Evolutionary conservation across 2,329 filamentous ascomycete genomes (phyloP).

Genomic region (Cladosporium phlei): DNA sequence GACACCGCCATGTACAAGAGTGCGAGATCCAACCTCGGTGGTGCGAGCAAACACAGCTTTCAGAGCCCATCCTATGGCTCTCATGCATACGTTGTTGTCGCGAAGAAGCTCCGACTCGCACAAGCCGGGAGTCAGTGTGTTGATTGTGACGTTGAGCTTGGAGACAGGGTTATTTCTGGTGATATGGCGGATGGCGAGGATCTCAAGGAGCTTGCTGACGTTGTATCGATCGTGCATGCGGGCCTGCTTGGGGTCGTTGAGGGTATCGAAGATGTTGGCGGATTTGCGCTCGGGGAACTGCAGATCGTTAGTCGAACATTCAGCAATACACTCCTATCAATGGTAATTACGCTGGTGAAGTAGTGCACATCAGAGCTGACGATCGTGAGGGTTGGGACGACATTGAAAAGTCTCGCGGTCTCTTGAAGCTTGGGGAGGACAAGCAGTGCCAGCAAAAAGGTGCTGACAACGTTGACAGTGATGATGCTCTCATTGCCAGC

Average conservation of each 20-base stretch:
- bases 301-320: neutral
- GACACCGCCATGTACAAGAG: conserved; percentile 36
- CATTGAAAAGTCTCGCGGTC: conserved; percentile 32
- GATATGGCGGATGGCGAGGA: conserved; percentile 39
- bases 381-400: conserved; percentile 35
- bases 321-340: too few species aligned
- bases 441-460: conserved; percentile 47
- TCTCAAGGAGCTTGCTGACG: conserved; percentile 46
- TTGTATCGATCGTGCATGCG: conserved; percentile 41
- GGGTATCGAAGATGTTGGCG: conserved; percentile 33
- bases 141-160: conserved; percentile 42
- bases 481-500: conserved; percentile 48
- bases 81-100: conserved; percentile 25
- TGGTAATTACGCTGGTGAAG: conserved; percentile 30
- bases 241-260: conserved; percentile 35
- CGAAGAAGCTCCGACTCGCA: conserved; percentile 47
- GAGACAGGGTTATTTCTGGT: conserved; percentile 23
- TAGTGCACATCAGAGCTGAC: conserved; percentile 43
- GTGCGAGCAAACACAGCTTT: conserved; percentile 30
- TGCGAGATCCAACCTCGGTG: conserved; percentile 39
- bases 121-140: conserved; percentile 50
- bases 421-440: conserved; percentile 50
- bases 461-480: conserved; percentile 52
- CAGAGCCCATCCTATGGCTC: conserved; percentile 15
- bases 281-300: conserved; percentile 35